Percentiles rank a stretch among this genome's conserved stretches.
These are phyloP conservation scores for Citrus australasica DNA, from an alignment of 345 rosid genomes.

Conservation along the genomic window DNA sequence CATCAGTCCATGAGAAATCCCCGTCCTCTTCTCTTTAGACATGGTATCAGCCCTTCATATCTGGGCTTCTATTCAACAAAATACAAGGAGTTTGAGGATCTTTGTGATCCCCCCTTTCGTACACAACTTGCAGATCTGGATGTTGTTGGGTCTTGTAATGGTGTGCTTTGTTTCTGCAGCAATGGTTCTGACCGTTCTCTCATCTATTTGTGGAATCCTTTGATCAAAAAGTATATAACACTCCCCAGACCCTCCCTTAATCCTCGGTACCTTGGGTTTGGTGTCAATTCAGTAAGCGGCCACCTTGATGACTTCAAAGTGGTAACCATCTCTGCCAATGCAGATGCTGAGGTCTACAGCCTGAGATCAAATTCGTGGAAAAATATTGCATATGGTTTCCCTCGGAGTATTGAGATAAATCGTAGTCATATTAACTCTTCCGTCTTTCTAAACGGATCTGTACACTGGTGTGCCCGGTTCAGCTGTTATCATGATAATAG, in stretches of 20 bases:
- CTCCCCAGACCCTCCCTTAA: slow-evolving; percentile 4
- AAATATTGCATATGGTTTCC: slow-evolving; percentile 6
- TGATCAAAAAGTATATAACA: background rate
- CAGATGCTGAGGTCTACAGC: slow-evolving; percentile 15
- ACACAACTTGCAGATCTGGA: background rate
- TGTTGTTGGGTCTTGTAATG: slow-evolving; percentile 9
- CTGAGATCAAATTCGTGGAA: slow-evolving; percentile 9
- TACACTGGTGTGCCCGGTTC: slow-evolving; percentile 12
- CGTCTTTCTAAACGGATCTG: background rate
- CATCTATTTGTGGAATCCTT: slow-evolving; percentile 19
- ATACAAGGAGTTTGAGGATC: background rate
- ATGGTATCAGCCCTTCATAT: slow-evolving; percentile 4
- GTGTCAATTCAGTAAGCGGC: slow-evolving; percentile 1
- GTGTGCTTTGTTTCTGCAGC: slow-evolving; percentile 16
- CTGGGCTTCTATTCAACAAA: slow-evolving; percentile 4
- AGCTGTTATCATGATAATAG: slow-evolving; percentile 11
- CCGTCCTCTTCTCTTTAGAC: background rate
- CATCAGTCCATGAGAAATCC: background rate
- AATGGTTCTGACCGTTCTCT: slow-evolving; percentile 2
- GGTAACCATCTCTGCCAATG: slow-evolving; percentile 7
- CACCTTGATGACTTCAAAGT: slow-evolving; percentile 16
- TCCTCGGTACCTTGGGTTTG: slow-evolving; percentile 19
- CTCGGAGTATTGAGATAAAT: slow-evolving; percentile 4
- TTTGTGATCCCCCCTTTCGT: slow-evolving; percentile 2
- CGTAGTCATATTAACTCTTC: background rate